These are phyloP conservation scores for Chamaecrista fasciculata DNA, from an alignment of 306 rosid genomes.

Conservation along the genomic window DNA sequence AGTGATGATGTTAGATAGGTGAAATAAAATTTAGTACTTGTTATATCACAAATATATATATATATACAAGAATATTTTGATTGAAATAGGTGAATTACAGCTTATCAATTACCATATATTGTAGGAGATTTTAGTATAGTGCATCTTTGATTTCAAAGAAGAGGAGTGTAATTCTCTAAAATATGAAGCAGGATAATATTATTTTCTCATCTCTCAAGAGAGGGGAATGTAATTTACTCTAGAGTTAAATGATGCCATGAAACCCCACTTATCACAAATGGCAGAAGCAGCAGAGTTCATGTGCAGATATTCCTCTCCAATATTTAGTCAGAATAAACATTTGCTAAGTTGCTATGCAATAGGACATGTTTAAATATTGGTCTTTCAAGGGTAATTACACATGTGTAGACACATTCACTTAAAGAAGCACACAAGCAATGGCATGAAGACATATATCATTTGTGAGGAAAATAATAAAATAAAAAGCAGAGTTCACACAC, in stretches of 20 bases:
- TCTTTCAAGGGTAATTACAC: background rate
- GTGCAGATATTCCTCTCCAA: background rate
- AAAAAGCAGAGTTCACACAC: background rate
- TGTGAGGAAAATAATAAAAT: background rate
- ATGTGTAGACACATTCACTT: background rate
- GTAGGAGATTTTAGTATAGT: too few relatives aligned
- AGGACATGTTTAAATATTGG: background rate
- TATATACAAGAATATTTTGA: too few relatives aligned
- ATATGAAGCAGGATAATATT: too few relatives aligned
- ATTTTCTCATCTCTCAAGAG: too few relatives aligned
- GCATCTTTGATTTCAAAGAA: too few relatives aligned
- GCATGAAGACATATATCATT: conserved; percentile 23
- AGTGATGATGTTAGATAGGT: too few relatives aligned
- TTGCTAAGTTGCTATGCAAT: conserved; percentile 8
- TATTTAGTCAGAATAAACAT: conserved; percentile 29
- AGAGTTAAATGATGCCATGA: background rate
- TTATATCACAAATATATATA: too few relatives aligned
- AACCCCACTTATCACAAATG: conserved; percentile 20
- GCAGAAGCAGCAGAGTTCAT: background rate
- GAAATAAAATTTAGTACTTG: too few relatives aligned
- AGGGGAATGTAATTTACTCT: too few relatives aligned
- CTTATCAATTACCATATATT: too few relatives aligned
- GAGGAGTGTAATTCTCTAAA: too few relatives aligned
- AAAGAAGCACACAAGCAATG: conserved; percentile 14
- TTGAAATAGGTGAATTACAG: too few relatives aligned